Conservation (phyloP, 108 stramenopile genomes). For the Cyclotella baltica region DNA sequence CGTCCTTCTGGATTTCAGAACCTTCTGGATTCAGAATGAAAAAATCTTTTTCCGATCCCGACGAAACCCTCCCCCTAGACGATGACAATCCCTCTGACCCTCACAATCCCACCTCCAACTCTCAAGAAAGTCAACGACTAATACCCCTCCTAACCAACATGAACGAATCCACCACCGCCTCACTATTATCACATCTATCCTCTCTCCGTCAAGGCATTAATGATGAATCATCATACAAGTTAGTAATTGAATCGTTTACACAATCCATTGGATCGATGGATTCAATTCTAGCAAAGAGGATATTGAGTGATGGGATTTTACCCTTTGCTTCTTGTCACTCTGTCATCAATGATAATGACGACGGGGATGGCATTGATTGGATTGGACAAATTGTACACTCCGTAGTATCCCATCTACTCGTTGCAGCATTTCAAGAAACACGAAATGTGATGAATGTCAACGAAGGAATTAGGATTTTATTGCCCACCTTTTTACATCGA, state of each 20-base stretch:
- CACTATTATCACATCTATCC: constrained; percentile 5
- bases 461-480: constrained; percentile 3
- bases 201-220: not conserved
- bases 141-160: not conserved
- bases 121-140: not conserved
- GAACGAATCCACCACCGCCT: not conserved
- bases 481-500: constrained; percentile 26
- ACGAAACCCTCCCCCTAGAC: constrained; percentile 2
- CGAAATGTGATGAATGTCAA: not conserved
- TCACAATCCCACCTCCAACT: not conserved
- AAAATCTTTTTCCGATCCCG: no score
- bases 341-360: not conserved
- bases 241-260: not conserved
- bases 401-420: not conserved
- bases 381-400: not conserved
- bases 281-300: constrained; percentile 12
- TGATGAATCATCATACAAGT: not conserved
- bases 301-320: constrained; percentile 34
- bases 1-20: no score
- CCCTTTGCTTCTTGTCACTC: constrained; percentile 29
- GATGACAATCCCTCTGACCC: not conserved
- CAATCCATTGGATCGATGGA: constrained; percentile 9
- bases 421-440: not conserved
- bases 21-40: no score
- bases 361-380: not conserved